A percentile compares a stretch with the other conserved stretches of the same genome.
These are phyloP conservation scores for Chaetothyriales sp. DNA, from an alignment of 2,329 filamentous ascomycete species.

Conservation along the genomic window DNA sequence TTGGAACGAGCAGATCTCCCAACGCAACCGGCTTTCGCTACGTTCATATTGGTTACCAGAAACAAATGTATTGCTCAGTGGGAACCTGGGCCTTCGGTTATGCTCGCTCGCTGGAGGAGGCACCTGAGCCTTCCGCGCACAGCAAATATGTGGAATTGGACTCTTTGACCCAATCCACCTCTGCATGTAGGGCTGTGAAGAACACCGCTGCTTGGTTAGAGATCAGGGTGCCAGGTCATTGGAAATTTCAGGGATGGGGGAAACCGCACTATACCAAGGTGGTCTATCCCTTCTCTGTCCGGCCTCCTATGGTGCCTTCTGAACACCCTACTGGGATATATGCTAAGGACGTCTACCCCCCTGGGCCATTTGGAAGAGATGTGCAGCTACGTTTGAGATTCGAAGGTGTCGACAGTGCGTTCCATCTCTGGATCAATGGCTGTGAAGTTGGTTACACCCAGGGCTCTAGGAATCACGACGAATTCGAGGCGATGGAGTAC, in stretches of 20 bases:
- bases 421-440: constrained; percentile 56
- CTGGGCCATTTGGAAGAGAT: constrained; percentile 32
- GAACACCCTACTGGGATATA: constrained; percentile 56
- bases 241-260: constrained; percentile 58
- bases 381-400: constrained; percentile 51
- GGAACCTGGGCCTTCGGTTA: constrained; percentile 42
- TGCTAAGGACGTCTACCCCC: constrained; percentile 39
- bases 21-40: constrained; percentile 40
- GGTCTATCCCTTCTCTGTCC: constrained; percentile 51
- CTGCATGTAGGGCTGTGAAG: too few relatives aligned
- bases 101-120: constrained; percentile 7
- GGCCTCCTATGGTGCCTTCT: constrained; percentile 48
- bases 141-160: neutral
- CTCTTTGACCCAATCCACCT: too few relatives aligned
- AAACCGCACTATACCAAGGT: constrained; percentile 57
- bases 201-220: constrained; percentile 13
- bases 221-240: constrained; percentile 46
- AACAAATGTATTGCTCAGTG: constrained; percentile 33
- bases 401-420: constrained; percentile 59
- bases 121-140: neutral
- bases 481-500: constrained; percentile 59
- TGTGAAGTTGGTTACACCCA: constrained; percentile 53
- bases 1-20: constrained; percentile 38
- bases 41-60: constrained; percentile 42
- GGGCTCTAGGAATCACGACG: constrained; percentile 53